phyloP scores from a whole-genome alignment of 2,329 filamentous ascomycete genomes.

The Fusarium sp. region DNA sequence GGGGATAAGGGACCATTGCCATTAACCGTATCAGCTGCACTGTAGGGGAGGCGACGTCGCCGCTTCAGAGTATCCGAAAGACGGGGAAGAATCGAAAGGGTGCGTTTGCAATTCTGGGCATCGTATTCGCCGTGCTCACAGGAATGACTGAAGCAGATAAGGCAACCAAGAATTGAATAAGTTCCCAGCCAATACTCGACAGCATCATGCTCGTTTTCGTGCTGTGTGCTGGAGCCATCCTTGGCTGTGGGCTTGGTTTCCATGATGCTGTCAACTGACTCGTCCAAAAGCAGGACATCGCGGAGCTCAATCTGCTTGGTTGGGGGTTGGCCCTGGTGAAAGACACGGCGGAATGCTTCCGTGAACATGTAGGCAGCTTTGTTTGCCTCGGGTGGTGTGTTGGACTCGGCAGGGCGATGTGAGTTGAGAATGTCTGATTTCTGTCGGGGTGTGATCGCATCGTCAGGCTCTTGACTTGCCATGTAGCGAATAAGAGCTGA shows the following conservation, averaged over 20 bases:
- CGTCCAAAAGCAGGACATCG: slow-evolving; percentile 63
- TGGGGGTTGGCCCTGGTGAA: slow-evolving; percentile 49
- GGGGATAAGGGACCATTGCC: slow-evolving; percentile 16
- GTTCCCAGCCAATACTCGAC: slow-evolving; percentile 62
- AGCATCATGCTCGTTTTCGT: slow-evolving; percentile 50
- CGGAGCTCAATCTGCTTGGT: slow-evolving; percentile 57
- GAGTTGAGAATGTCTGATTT: slow-evolving; percentile 62
- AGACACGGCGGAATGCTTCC: slow-evolving; percentile 66
- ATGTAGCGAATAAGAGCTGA: slow-evolving; percentile 63
- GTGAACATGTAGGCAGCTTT: slow-evolving; percentile 61
- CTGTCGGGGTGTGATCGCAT: slow-evolving; percentile 63
- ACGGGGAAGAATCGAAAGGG: slow-evolving; percentile 58
- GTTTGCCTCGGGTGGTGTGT: slow-evolving; percentile 53
- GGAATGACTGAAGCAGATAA: slow-evolving; percentile 68
- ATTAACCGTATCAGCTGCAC: slow-evolving; percentile 16
- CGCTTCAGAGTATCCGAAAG: slow-evolving; percentile 47
- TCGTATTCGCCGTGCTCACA: slow-evolving; percentile 71
- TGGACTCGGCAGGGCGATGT: slow-evolving; percentile 52
- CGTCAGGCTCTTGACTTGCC: slow-evolving; percentile 58
- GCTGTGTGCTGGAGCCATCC: slow-evolving; percentile 49
- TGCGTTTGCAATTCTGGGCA: slow-evolving; percentile 61
- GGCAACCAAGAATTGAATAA: slow-evolving; percentile 64
- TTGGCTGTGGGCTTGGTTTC: slow-evolving; percentile 64
- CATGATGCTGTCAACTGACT: slow-evolving; percentile 62
- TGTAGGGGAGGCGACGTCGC: slow-evolving; percentile 29